These are phyloP conservation scores for Delonix regia DNA, from an alignment of 306 rosid species.

Conservation along the genomic window DNA sequence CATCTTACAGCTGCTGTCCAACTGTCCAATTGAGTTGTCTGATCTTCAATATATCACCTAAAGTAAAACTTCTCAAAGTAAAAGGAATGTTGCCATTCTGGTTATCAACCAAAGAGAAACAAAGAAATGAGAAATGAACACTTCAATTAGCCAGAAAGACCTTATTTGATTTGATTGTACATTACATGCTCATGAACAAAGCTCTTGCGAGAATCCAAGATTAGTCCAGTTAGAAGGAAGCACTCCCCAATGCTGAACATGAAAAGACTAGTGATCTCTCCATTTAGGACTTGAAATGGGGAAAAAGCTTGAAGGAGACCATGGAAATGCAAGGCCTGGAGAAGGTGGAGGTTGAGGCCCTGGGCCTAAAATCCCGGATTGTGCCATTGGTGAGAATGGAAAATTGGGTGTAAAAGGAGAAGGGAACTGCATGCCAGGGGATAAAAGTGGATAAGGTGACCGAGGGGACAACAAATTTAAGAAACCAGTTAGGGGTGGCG, in stretches of 20 bases:
- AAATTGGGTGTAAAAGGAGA: conserved; percentile 78
- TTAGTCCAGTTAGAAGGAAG: conserved; percentile 41
- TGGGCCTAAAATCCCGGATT: conserved; percentile 88
- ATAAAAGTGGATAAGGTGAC: conserved; percentile 77
- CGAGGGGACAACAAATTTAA: conserved; percentile 72
- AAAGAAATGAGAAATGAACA: conserved; percentile 45
- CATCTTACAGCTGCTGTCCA: conserved; percentile 62
- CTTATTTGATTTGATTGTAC: conserved; percentile 51
- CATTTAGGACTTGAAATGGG: conserved; percentile 85
- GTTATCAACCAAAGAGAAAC: conserved; percentile 42
- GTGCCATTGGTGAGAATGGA: conserved; percentile 72
- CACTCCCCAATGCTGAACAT: conserved; percentile 30
- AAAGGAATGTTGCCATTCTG: conserved; percentile 49
- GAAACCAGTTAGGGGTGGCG: conserved; percentile 87
- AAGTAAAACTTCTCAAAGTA: conserved; percentile 55
- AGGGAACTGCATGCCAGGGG: conserved; percentile 86
- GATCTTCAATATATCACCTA: conserved; percentile 54
- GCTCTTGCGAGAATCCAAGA: conserved; percentile 37
- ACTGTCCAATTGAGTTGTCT: conserved; percentile 50
- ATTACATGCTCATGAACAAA: conserved; percentile 38
- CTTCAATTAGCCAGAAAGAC: conserved; percentile 43
- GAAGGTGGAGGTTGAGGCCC: conserved; percentile 91
- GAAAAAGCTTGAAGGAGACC: conserved; percentile 83
- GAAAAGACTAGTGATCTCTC: conserved; percentile 64
- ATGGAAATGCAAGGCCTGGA: conserved; percentile 75